Evolutionary conservation across 441 rosid species (phyloP).

Genomic region (Mallotus repandus): DNA sequence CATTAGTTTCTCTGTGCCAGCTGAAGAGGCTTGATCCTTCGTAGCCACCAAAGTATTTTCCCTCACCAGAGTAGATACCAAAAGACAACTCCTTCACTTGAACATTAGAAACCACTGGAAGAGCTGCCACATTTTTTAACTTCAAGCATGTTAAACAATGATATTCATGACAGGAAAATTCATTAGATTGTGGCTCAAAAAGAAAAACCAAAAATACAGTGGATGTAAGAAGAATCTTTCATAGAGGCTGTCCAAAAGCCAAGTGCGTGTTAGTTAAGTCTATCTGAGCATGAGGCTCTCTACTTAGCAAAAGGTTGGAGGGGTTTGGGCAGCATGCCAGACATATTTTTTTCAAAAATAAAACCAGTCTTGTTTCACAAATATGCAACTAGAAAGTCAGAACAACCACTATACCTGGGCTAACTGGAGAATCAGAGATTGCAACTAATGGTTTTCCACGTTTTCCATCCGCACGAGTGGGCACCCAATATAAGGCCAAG

Average conservation of each 20-base stretch:
- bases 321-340: not conserved
- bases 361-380: not conserved
- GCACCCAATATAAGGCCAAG: constrained; percentile 83
- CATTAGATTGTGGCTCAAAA: not conserved
- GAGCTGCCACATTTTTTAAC: constrained; percentile 53
- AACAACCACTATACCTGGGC: constrained; percentile 58
- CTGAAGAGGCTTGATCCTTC: constrained; percentile 88
- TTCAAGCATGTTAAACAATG: constrained; percentile 16
- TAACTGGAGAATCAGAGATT: constrained; percentile 68
- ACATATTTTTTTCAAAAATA: not conserved
- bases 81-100: constrained; percentile 58
- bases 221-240: not conserved
- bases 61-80: constrained; percentile 79
- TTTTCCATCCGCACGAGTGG: constrained; percentile 83
- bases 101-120: constrained; percentile 69
- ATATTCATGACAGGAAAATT: constrained; percentile 2
- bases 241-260: not conserved
- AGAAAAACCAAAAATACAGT: not conserved
- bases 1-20: constrained; percentile 87
- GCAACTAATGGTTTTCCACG: constrained; percentile 81
- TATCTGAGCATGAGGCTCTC: not conserved
- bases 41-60: constrained; percentile 92
- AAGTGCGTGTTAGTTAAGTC: not conserved
- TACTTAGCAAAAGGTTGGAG: not conserved
- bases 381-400: not conserved